phyloP scores from a whole-genome alignment of 2,329 filamentous ascomycete species.

The Sporothrix phasma region DNA sequence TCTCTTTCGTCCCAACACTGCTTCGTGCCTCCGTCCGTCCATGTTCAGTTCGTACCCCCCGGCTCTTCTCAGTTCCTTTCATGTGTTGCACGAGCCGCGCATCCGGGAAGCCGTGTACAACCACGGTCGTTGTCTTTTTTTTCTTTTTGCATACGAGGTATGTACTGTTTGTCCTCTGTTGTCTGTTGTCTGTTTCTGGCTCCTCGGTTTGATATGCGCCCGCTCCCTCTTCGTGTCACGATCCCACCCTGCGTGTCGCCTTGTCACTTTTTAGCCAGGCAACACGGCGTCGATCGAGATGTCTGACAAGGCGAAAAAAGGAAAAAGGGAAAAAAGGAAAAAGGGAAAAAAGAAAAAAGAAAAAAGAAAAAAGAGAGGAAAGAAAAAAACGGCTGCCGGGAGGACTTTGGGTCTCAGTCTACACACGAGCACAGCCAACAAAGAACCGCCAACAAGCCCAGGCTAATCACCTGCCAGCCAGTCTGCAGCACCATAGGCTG shows the following conservation, averaged over 20 bases:
- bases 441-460: not conserved
- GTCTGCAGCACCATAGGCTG: not conserved
- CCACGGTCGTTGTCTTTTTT: not conserved
- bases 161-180: not conserved
- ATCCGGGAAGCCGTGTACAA: not conserved
- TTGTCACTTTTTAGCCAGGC: not conserved
- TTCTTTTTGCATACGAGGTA: not conserved
- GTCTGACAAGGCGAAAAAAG: not conserved
- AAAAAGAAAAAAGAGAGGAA: not conserved
- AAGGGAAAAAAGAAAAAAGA: not conserved
- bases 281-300: not conserved
- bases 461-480: not conserved
- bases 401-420: too few species aligned
- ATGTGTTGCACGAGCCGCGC: not conserved
- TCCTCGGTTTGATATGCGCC: too few species aligned
- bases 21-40: not conserved
- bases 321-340: too few species aligned
- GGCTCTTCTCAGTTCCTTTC: not conserved
- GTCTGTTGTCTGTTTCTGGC: not conserved
- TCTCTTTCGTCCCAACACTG: not conserved
- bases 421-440: not conserved
- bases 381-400: not conserved
- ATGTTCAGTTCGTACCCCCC: not conserved
- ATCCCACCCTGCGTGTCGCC: not conserved
- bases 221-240: not conserved